Conservation (phyloP, 2,329 filamentous ascomycete species). For the Gaeumannomyces sp. region DNA sequence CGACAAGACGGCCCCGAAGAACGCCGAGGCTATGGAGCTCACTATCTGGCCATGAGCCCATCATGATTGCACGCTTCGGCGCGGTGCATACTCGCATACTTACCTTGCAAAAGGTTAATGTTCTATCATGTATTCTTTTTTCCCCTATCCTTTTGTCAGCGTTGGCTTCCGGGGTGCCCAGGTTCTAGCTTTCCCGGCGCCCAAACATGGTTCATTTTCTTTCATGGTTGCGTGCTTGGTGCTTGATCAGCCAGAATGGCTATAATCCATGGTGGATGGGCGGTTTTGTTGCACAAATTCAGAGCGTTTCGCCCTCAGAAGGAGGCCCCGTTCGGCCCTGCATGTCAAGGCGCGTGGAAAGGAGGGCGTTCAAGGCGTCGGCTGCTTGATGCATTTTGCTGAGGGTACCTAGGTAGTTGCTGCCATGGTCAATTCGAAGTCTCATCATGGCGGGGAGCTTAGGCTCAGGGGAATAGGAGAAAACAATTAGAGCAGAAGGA, state of each 20-base stretch:
- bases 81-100: no score
- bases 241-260: background rate
- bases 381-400: no score
- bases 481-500: no score
- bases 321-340: no score
- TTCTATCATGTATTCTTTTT: background rate
- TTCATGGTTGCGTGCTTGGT: no score
- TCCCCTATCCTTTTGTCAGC: background rate
- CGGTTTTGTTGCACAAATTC: no score
- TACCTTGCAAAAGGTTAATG: no score
- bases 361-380: background rate
- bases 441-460: no score
- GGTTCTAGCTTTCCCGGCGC: background rate
- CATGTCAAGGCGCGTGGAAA: background rate
- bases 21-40: constrained; percentile 15
- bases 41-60: constrained; percentile 23
- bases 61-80: background rate
- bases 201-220: background rate
- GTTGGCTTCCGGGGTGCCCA: background rate
- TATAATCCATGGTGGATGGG: background rate
- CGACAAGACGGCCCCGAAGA: constrained; percentile 7
- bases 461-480: no score
- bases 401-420: no score
- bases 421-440: no score
- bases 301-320: no score